A percentile compares a stretch with the other conserved stretches of the same genome.
These are phyloP conservation scores for Draba incana DNA, from an alignment of 345 rosid genomes.

Conservation along the genomic window DNA sequence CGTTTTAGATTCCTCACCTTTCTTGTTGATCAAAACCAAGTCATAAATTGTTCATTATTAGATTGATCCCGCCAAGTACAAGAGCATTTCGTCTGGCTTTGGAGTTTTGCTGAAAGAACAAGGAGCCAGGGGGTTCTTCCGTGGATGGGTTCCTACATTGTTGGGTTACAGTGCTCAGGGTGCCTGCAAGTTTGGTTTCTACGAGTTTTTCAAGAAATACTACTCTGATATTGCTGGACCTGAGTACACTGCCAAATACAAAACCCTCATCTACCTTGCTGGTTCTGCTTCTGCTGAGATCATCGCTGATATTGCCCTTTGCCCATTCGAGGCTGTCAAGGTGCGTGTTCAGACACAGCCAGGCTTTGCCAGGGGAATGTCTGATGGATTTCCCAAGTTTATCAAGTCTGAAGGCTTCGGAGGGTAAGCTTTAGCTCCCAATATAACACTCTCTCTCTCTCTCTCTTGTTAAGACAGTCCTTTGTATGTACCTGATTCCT, in stretches of 20 bases:
- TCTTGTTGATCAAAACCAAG: not conserved
- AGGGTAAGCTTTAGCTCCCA: constrained; percentile 57
- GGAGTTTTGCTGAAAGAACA: constrained; percentile 72
- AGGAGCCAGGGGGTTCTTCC: constrained; percentile 62
- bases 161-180: constrained; percentile 83
- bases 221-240: constrained; percentile 95
- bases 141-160: constrained; percentile 75
- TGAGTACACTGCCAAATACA: constrained; percentile 68
- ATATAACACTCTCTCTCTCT: not conserved
- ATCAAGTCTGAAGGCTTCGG: constrained; percentile 74
- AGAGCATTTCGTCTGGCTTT: constrained; percentile 72
- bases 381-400: constrained; percentile 91
- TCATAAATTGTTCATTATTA: constrained; percentile 17
- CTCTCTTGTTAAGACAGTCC: not conserved
- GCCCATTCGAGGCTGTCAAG: constrained; percentile 98
- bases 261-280: constrained; percentile 76
- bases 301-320: constrained; percentile 87
- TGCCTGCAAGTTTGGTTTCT: constrained; percentile 79
- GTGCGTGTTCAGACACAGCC: constrained; percentile 98
- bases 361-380: constrained; percentile 97
- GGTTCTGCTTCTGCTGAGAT: constrained; percentile 90
- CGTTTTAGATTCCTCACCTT: too few species aligned
- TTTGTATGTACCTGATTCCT: not conserved
- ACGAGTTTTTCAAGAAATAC: constrained; percentile 80
- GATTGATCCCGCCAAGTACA: constrained; percentile 79